A percentile compares a stretch with the other conserved stretches of the same genome.
phyloP scores from a whole-genome alignment of 768 basidiomycete genomes.

The Rhizopogon sp. region DNA sequence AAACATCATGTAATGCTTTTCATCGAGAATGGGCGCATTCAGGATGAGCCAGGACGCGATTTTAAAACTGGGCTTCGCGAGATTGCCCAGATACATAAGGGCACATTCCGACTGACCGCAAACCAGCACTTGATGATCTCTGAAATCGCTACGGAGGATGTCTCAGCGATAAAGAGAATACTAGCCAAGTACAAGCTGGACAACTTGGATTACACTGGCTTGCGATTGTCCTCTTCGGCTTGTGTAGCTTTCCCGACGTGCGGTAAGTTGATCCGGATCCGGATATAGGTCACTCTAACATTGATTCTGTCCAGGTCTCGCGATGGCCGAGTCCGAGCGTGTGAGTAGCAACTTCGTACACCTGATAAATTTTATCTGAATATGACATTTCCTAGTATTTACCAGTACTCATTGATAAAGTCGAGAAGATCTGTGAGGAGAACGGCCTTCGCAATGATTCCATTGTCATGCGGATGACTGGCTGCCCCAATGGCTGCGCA shows the following conservation, averaged over 20 bases:
- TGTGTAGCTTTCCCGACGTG: conserved; percentile 99
- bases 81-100: conserved; percentile 93
- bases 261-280: conserved; percentile 32
- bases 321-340: conserved; percentile 76
- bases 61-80: conserved; percentile 93
- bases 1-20: conserved; percentile 89
- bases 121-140: conserved; percentile 94
- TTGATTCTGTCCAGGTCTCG: conserved; percentile 39
- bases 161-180: conserved; percentile 72
- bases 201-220: conserved; percentile 70
- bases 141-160: conserved; percentile 69
- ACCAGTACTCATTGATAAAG: conserved; percentile 88
- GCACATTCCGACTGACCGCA: conserved; percentile 86
- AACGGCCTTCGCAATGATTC: conserved; percentile 90
- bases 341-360: conserved; percentile 29
- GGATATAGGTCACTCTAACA: conserved; percentile 3
- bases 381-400: conserved; percentile 66
- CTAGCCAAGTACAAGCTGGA: conserved; percentile 87
- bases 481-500: conserved; percentile 92
- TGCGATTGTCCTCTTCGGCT: conserved; percentile 87
- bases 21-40: conserved; percentile 97
- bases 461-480: conserved; percentile 99
- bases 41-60: conserved; percentile 83
- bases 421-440: conserved; percentile 93
- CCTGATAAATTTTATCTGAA: conserved; percentile 5